phyloP scores from a whole-genome alignment of 345 rosid species.

The Passiflora organensis region DNA sequence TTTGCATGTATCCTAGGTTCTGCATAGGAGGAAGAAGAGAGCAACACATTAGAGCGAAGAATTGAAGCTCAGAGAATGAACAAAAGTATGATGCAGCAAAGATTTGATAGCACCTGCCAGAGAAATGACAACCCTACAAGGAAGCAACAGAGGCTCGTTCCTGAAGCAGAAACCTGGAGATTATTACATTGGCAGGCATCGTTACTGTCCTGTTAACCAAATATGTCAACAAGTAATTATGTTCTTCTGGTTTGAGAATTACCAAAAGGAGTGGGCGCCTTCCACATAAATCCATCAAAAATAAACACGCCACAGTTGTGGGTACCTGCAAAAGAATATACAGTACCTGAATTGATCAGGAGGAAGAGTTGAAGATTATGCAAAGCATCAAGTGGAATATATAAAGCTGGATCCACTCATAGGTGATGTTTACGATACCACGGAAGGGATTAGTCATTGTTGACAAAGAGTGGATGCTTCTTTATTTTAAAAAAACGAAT shows the following conservation, averaged over 20 bases:
- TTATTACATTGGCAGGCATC: not conserved
- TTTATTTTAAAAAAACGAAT: too few relatives aligned
- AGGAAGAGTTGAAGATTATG: not conserved
- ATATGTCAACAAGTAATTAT: too few relatives aligned
- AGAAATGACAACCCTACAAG: slow-evolving; percentile 42
- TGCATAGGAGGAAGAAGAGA: not conserved
- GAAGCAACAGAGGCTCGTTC: slow-evolving; percentile 31
- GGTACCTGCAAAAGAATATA: slow-evolving; percentile 25
- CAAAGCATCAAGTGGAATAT: not conserved
- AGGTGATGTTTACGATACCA: too few relatives aligned
- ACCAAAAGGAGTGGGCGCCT: slow-evolving; percentile 52
- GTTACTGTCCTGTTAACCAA: too few relatives aligned
- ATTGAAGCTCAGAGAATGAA: too few relatives aligned
- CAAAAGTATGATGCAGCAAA: not conserved
- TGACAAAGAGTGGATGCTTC: too few relatives aligned
- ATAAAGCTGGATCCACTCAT: not conserved
- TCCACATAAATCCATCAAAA: slow-evolving; percentile 47
- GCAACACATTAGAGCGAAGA: too few relatives aligned
- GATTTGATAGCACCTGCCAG: slow-evolving; percentile 36
- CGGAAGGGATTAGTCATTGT: too few relatives aligned
- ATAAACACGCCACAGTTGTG: slow-evolving; percentile 19
- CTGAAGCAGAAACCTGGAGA: slow-evolving; percentile 31
- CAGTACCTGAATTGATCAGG: not conserved
- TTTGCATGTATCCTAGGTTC: not conserved
- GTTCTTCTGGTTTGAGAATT: not conserved